A percentile compares a stretch with the other conserved stretches of the same genome.
These are phyloP conservation scores for Colletotrichum sp. DNA, from an alignment of 2,329 filamentous ascomycete species.

Conservation along the genomic window DNA sequence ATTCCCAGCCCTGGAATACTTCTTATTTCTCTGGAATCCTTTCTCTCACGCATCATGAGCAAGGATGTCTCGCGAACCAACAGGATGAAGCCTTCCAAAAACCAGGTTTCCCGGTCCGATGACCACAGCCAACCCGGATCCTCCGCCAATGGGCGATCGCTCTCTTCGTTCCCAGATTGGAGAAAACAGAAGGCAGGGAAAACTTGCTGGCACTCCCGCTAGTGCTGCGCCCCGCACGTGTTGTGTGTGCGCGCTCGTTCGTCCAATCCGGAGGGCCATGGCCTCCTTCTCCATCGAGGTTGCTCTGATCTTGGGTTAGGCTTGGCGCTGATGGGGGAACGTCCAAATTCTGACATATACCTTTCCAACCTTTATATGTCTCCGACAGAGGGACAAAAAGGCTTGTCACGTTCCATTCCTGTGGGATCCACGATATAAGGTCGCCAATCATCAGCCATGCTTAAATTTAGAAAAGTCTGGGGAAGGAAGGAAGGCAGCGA, in stretches of 20 bases:
- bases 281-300: neutral
- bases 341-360: neutral
- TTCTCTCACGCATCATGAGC: neutral
- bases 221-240: neutral
- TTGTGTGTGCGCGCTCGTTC: neutral
- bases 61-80: neutral
- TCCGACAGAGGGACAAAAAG: neutral
- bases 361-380: neutral
- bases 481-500: neutral
- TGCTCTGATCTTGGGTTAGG: neutral
- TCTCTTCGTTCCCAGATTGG: too few relatives aligned
- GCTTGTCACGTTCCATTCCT: neutral
- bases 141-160: neutral
- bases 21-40: fast-evolving
- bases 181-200: neutral
- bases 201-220: neutral
- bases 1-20: neutral
- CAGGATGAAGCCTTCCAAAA: neutral
- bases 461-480: slow-evolving; percentile 6
- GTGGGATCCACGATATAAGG: neutral
- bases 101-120: neutral
- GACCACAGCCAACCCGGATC: neutral
- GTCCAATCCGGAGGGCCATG: neutral
- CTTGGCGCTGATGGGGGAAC: neutral
- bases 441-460: neutral